Conservation (phyloP, 805 yeast genomes). For the Diddensiella transvaalensis region DNA sequence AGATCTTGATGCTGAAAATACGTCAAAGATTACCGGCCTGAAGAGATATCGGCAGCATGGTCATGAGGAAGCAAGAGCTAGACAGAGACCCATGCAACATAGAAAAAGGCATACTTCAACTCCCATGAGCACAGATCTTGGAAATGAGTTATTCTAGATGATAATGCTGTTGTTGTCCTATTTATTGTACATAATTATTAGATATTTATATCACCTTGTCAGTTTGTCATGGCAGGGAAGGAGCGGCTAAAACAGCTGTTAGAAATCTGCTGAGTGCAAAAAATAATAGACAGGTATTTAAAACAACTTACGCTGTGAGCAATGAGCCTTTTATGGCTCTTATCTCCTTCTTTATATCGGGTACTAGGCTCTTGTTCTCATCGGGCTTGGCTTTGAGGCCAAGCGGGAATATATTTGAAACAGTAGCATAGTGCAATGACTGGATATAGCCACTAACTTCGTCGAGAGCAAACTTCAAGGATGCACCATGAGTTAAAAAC, state of each 20-base stretch:
- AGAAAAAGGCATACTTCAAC: too few relatives aligned
- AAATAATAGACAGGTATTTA: too few relatives aligned
- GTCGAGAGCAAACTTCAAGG: constrained; percentile 16
- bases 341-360: constrained; percentile 23
- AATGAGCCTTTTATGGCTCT: constrained; percentile 25
- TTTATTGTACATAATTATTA: neutral
- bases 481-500: constrained; percentile 3
- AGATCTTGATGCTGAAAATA: neutral
- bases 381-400: neutral
- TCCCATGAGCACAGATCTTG: constrained; percentile 4
- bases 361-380: constrained; percentile 7
- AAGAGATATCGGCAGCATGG: too few relatives aligned
- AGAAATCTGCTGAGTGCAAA: too few relatives aligned
- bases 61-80: too few relatives aligned
- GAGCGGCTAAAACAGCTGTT: too few relatives aligned
- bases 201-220: too few relatives aligned
- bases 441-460: constrained; percentile 13
- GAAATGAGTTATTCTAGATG: constrained; percentile 12
- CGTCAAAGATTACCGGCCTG: too few relatives aligned
- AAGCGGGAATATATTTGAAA: neutral
- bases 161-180: neutral
- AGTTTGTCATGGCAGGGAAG: neutral
- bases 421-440: constrained; percentile 8
- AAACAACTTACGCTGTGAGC: constrained; percentile 16
- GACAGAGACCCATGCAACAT: neutral